Evolutionary conservation across 2,329 filamentous ascomycete species (phyloP).

Genomic region (Ophiostoma montium): DNA sequence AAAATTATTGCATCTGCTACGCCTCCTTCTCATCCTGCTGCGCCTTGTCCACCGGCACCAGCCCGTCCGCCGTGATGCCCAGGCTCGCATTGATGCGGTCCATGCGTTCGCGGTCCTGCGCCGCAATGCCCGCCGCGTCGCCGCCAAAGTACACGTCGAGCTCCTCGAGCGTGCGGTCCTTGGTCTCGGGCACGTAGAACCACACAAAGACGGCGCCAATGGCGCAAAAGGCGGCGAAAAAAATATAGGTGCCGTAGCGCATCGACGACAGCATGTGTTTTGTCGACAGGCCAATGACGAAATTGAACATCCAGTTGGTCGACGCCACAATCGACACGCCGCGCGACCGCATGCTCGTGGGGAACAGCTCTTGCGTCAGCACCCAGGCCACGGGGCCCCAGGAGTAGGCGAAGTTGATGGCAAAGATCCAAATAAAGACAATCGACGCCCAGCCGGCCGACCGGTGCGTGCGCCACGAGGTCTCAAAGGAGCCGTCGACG

Average conservation of each 20-base stretch:
- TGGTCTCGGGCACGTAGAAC: conserved; percentile 40
- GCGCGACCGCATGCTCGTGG: conserved; percentile 3
- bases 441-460: conserved; percentile 5
- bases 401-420: conserved; percentile 9
- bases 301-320: conserved; percentile 33
- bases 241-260: conserved; percentile 41
- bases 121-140: conserved; percentile 6
- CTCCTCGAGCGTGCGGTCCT: conserved; percentile 54
- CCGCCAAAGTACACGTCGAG: conserved; percentile 33
- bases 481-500: conserved; percentile 40
- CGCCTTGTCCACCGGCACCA: too few species aligned
- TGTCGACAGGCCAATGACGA: conserved; percentile 31
- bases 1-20: too few species aligned
- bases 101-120: conserved; percentile 5
- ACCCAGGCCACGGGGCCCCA: conserved; percentile 14
- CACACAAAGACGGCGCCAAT: conserved; percentile 33
- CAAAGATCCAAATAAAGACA: conserved; percentile 8
- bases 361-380: conserved; percentile 23
- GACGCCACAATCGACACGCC: conserved; percentile 21
- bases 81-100: conserved; percentile 5
- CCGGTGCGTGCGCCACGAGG: conserved; percentile 5
- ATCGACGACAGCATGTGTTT: conserved; percentile 27
- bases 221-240: conserved; percentile 38
- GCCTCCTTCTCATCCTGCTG: too few species aligned
- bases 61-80: conserved; percentile 16